Evolutionary conservation across 257 asterid species (phyloP).

Genomic region (Salvia hispanica): DNA sequence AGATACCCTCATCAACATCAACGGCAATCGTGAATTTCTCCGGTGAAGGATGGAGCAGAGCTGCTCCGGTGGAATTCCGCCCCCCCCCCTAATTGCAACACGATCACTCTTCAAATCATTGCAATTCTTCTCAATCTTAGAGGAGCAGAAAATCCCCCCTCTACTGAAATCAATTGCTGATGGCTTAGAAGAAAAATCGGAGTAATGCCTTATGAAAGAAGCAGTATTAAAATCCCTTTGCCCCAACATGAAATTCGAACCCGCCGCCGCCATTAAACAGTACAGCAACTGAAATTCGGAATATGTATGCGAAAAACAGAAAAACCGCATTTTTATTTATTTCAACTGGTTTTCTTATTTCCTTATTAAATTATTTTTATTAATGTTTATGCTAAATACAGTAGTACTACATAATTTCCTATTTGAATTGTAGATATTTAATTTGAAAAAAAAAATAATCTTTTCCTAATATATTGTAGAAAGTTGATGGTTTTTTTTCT

Average conservation of each 20-base stretch:
- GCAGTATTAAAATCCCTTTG: slow-evolving; percentile 43
- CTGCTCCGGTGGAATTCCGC: slow-evolving; percentile 30
- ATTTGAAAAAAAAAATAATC: too few species aligned
- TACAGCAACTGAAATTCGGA: too few species aligned
- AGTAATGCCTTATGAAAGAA: slow-evolving; percentile 36
- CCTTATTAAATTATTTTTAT: too few species aligned
- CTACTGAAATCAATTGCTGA: slow-evolving; percentile 28
- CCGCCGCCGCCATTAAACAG: slow-evolving; percentile 54
- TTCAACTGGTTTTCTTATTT: too few species aligned
- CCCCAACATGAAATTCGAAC: slow-evolving; percentile 42
- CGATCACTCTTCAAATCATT: slow-evolving; percentile 27
- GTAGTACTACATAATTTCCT: too few species aligned
- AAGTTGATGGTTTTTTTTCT: too few species aligned
- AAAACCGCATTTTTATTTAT: too few species aligned
- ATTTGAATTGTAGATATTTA: too few species aligned
- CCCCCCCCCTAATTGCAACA: slow-evolving; percentile 26
- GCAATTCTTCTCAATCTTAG: slow-evolving; percentile 28
- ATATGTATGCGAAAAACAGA: too few species aligned
- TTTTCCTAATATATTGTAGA: too few species aligned
- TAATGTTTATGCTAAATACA: too few species aligned
- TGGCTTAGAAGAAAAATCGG: slow-evolving; percentile 30
- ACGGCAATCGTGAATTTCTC: slow-evolving; percentile 69
- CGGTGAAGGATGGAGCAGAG: slow-evolving; percentile 32
- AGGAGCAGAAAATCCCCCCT: slow-evolving; percentile 39
- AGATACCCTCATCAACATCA: slow-evolving; percentile 88